Base-by-base conservation (phyloP, 2,329 filamentous ascomycete species). In the Epichloe glyceriae region DNA sequence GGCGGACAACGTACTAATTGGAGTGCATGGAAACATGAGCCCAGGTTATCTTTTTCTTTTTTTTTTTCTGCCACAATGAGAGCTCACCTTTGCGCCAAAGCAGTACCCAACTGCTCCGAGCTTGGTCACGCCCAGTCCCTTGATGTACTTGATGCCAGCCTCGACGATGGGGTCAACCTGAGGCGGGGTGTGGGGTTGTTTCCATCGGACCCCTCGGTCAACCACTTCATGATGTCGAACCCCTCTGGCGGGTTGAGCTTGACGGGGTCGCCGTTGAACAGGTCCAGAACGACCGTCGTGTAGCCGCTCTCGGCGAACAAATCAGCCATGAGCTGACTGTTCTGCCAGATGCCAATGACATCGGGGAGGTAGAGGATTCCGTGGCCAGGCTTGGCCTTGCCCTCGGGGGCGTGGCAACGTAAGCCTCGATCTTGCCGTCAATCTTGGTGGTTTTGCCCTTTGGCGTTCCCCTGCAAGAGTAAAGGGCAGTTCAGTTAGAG, bases 1-100 rank as follows among this genome's bases (percentile, higher is more conserved):
- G 85, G 41, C 88, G 80, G 49, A 76, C 74, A 35, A 87, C 79
- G 64, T 86, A 89, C 78, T 83, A 15, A 4, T 30, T 15, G 4
- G 19, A 17, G 6, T 17, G 15, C 38, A 14, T 12, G 20, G 0
- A n/a, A 10, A 47, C n/a, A 15, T n/a, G n/a, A 33, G 14, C 37
- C 43, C 22, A 30, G 26, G 6, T 19, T 8, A 6, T 34, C 26
- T 11, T 5, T 17, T 15, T 42, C 0, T 11, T 20, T 4, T 1
- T 35, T 14, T 10, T n/a, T 43, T 20, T 43, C 41, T 30, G 15
- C 3, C 11, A 41, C 6, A 41, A 44, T 11, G 33, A 17, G 14
- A 20, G 33, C 50, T 52, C 72, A 77, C 51, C 80, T 76, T 78
- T 15, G 76, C 80, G 2, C 82, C 82, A 58, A 80, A 84, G 63